Base-by-base conservation (phyloP, 345 rosid species). In the Nephelium lappaceum region DNA sequence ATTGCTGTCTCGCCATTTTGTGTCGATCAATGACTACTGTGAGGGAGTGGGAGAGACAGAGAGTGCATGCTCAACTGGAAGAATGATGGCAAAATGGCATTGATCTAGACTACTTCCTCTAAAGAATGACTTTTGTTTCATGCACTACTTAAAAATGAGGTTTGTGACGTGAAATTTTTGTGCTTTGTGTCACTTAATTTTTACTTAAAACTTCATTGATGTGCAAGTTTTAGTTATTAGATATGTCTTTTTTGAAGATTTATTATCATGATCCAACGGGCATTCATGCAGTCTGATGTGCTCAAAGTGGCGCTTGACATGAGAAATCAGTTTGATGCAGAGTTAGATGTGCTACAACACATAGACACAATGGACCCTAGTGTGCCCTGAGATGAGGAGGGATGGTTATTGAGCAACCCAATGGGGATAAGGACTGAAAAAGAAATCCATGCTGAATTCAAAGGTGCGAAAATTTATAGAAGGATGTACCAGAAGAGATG, bases 231-330 rank as follows among this genome's bases (percentile, higher is more conserved):
- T 47, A 38, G 25, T 39, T 49, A 49, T 16, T 15, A 36, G 19
- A 6, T 51, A 14, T 57, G 18, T 51, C 58, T 19, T 23, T n/a
- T 11, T 18, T 19, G 11, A 36, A 31, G 27, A 61, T 21, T 69
- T 77, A n/a, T 63, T 55, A 51, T 67, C 14, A n/a, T 67, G 11
- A 45, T 69, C 75, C 64, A 41, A 73, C 90, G 92, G 99, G 91
- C 93, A 43, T 90, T 93, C 77, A 81, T 95, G 78, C 99, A 95
- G 80, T 95, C 98, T 5, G 99, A 95, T 78, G 98, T 95, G 79
- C 83, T 86, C 0, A 97, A 92, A 31, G 99, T 95, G 65, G 98
- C 96, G 24, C 73, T 85, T 23, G 98, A 91, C 88, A 91, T 95
- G 95, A 88, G 96, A 82, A 84, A 90, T 72, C 96, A 87, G 74